A percentile compares a stretch with the other conserved stretches of the same genome.
Evolutionary conservation across 2,329 filamentous ascomycete species (phyloP).

Genomic region (Botrytis paeoniae): DNA sequence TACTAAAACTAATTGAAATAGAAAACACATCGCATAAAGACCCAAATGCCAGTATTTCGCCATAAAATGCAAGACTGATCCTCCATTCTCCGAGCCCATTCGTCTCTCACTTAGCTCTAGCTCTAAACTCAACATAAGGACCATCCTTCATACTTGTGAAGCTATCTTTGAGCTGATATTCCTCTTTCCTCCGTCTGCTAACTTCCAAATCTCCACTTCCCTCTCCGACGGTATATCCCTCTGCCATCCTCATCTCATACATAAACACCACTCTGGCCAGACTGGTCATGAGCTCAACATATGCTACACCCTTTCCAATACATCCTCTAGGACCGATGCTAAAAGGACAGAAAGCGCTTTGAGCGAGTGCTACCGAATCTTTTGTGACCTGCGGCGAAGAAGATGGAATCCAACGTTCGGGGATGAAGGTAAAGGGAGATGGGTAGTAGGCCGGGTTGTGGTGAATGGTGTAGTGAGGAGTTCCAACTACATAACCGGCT

Average conservation of each 20-base stretch:
- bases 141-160: constrained; percentile 74
- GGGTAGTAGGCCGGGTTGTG: constrained; percentile 46
- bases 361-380: constrained; percentile 27
- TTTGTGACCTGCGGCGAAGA: constrained; percentile 23
- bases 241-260: constrained; percentile 31
- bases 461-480: constrained; percentile 46
- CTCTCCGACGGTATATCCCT: constrained; percentile 48
- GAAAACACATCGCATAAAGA: too few species aligned
- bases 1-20: too few species aligned
- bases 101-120: constrained; percentile 2
- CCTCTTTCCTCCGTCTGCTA: constrained; percentile 53
- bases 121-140: constrained; percentile 62
- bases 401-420: constrained; percentile 46
- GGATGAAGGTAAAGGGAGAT: constrained; percentile 42
- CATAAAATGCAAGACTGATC: not conserved
- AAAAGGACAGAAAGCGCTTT: constrained; percentile 31
- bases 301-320: constrained; percentile 33
- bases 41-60: not conserved
- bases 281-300: constrained; percentile 28
- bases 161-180: constrained; percentile 69
- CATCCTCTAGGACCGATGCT: constrained; percentile 33
- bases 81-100: accelerated
- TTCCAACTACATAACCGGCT: constrained; percentile 44
- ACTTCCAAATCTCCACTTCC: constrained; percentile 48
- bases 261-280: constrained; percentile 28